Base-by-base conservation (phyloP, 2,329 filamentous ascomycete genomes). In the Claviceps lovelessii region DNA sequence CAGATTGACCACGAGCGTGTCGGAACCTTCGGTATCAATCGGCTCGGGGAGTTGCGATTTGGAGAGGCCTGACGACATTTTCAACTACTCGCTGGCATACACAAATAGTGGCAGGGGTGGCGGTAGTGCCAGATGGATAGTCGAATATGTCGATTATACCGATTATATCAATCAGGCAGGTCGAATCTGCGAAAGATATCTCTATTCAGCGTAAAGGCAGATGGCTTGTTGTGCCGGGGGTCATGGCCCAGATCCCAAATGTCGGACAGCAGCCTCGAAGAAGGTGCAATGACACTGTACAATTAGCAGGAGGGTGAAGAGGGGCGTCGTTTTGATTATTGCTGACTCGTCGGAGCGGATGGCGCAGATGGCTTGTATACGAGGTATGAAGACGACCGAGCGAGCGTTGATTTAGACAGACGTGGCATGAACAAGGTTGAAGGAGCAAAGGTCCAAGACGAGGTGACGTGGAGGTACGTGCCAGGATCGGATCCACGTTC, bases 1-100 rank as follows among this genome's bases (percentile, higher is more conserved):
- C 52, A 84, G 70, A 56, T 76, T 80, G 65, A 83, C 74, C 41
- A 69, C 68, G 53, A 71, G 68, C 58, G 66, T 61, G 17, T 68
- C 65, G 39, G 62, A 58, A 41, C 63, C 60, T 55, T 58, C 59
- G 61, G 54, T 31, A 42, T 51, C 54, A 49, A 62, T 56, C 42
- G 58, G 58, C 54, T 63, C 62, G 49, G 19, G 31, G 28, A 64
- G 57, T 55, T 60, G 62, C 54, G 64, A 54, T 46, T 63, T 61
- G 51, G 64, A 57, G 54, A 65, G 60, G 56, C 66, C 66, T 55
- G 71, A 72, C 62, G 72, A 67, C 73, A 76, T 76, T 52, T 55
- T 64, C 23, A 11, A 7, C 15, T n/a, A n/a, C 17, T 53, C 29
- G 35, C 17, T 44, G 31, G 47, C 33, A 55, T 49, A 23, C 23